Conservation (phyloP, 306 rosid genomes). For the Delonix regia region DNA sequence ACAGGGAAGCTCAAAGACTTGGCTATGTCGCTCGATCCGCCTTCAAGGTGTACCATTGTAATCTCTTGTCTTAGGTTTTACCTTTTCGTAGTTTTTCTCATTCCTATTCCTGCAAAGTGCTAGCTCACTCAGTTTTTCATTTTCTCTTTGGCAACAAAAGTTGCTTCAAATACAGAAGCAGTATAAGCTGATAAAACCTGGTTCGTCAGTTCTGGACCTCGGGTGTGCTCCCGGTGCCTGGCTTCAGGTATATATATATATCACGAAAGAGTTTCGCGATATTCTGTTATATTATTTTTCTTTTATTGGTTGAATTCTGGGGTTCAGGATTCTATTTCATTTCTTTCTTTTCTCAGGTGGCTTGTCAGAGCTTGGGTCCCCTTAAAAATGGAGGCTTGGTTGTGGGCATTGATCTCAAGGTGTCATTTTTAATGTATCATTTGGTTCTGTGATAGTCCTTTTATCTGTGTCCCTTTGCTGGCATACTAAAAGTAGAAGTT, state of each 20-base stretch:
- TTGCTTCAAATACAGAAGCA: slow-evolving; percentile 86
- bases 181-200: slow-evolving; percentile 63
- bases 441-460: not conserved
- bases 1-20: slow-evolving; percentile 94
- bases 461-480: not conserved
- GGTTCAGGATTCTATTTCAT: not conserved
- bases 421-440: slow-evolving; percentile 17
- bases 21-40: slow-evolving; percentile 97
- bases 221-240: slow-evolving; percentile 98
- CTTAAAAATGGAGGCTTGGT: slow-evolving; percentile 63
- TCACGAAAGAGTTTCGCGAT: not conserved
- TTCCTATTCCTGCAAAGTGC: not conserved
- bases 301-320: not conserved
- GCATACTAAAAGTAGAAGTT: not conserved
- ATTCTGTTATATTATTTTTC: not conserved
- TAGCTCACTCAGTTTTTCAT: not conserved
- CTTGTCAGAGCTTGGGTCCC: slow-evolving; percentile 92
- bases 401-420: slow-evolving; percentile 86
- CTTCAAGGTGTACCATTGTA: slow-evolving; percentile 51
- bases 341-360: slow-evolving; percentile 50
- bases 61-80: not conserved
- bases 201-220: slow-evolving; percentile 81
- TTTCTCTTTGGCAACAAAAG: slow-evolving; percentile 32
- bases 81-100: not conserved
- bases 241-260: slow-evolving; percentile 62